phyloP scores from a whole-genome alignment of 768 basidiomycete genomes.

The Russula ochroleuca region DNA sequence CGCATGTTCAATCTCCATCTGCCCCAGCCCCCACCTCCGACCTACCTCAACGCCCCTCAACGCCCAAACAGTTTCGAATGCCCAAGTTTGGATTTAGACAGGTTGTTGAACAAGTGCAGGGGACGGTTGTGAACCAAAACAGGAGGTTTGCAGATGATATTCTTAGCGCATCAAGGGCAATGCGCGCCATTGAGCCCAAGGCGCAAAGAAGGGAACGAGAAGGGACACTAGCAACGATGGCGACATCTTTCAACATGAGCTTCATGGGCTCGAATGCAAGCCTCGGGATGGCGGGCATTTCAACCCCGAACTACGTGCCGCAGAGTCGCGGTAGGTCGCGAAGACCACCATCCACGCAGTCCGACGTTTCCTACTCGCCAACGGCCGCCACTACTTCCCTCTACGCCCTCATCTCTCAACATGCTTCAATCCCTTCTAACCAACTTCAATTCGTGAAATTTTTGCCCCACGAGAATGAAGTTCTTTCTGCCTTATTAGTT shows the following conservation, averaged over 20 bases:
- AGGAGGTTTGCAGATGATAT: conserved; percentile 54
- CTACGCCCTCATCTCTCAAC: conserved; percentile 42
- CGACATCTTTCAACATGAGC: conserved; percentile 25
- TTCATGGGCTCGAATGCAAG: conserved; percentile 41
- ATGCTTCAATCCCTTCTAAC: conserved; percentile 32
- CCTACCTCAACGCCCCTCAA: conserved; percentile 20
- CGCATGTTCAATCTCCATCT: conserved; percentile 27
- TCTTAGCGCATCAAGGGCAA: conserved; percentile 49
- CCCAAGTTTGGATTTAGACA: conserved; percentile 54
- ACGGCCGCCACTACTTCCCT: conserved; percentile 41
- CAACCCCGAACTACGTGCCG: conserved; percentile 24
- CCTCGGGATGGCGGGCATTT: conserved; percentile 30
- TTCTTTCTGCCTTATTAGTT: conserved; percentile 53
- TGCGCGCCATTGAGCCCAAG: conserved; percentile 45
- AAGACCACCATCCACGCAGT: conserved; percentile 44
- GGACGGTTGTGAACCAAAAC: conserved; percentile 45
- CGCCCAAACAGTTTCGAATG: conserved; percentile 42
- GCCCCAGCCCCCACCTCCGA: conserved; percentile 5
- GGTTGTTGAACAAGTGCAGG: conserved; percentile 60
- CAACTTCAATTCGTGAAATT: conserved; percentile 31
- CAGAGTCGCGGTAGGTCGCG: conserved; percentile 32
- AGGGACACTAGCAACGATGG: conserved; percentile 14
- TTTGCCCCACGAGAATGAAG: conserved; percentile 55
- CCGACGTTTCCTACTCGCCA: conserved; percentile 33
- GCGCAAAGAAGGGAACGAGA: conserved; percentile 35